phyloP scores from a whole-genome alignment of 257 asterid species.

The Lantana camara region DNA sequence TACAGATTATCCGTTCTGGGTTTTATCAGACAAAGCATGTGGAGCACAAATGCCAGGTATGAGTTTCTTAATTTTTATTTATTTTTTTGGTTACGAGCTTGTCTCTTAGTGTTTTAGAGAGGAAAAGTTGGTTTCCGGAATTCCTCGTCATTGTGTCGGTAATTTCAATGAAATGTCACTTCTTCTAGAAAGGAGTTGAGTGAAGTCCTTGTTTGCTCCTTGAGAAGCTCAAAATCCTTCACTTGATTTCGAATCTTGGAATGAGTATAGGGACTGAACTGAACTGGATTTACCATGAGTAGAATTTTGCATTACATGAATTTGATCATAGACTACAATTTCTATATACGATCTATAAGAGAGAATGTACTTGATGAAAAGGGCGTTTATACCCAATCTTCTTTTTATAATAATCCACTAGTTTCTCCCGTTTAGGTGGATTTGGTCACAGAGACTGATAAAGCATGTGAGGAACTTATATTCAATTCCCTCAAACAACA shows the following conservation, averaged over 20 bases:
- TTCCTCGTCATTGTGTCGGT: no score
- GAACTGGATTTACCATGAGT: not conserved
- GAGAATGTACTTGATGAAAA: not conserved
- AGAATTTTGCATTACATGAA: not conserved
- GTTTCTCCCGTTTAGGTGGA: constrained; percentile 63
- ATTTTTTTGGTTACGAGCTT: not conserved
- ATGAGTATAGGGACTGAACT: not conserved
- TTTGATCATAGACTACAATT: not conserved
- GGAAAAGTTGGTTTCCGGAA: not conserved
- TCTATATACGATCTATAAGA: not conserved
- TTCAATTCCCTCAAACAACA: constrained; percentile 60
- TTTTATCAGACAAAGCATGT: constrained; percentile 69
- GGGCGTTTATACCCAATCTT: not conserved
- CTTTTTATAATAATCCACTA: not conserved
- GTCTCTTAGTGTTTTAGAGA: not conserved
- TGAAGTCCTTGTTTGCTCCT: constrained; percentile 3
- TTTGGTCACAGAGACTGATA: constrained; percentile 95
- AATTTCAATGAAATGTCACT: not conserved
- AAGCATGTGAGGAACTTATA: constrained; percentile 83
- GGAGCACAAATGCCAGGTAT: constrained; percentile 86
- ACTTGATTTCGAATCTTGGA: not conserved
- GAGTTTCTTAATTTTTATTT: constrained; percentile 8
- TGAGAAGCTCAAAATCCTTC: not conserved
- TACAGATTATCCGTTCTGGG: constrained; percentile 68
- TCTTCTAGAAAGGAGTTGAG: not conserved